Base-by-base conservation (phyloP, 257 asterid species). In the Rubia yunnanensis region DNA sequence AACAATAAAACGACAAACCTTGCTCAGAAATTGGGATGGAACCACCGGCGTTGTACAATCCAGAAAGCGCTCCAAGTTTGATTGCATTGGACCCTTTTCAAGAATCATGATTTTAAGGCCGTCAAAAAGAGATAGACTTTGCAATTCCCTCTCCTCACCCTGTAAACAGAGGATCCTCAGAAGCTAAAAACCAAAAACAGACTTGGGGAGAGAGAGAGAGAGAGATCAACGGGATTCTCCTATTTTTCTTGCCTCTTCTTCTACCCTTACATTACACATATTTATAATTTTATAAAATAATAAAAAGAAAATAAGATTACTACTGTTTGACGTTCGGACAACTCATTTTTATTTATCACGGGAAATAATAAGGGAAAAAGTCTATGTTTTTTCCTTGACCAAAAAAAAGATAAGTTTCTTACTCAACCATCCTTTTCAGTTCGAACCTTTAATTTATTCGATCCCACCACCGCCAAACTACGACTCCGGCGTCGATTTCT, bases 201-300 rank as follows among this genome's bases (percentile, higher is more conserved):
- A 70, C 28, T 23, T 24, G 66, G 68, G 64, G 70, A 57, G 56
- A 64, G 41, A n/a, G 74, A 74, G 83, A 65, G 71, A 66, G 88
- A 86, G 87, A 76, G 74, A 84, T 80, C 73, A 78, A 84, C 84
- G 95, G 92, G 96, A 91, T 84, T 82, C 77, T 78, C 65, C 70
- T 56, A 58, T 15, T 65, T 65, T 54, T 57, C 62, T 58, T 65
- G 62, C 72, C 68, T 48, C 26, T 57, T 24, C 53, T 66, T 77
- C 68, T 77, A 66, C 67, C n/a, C n/a, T n/a, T n/a, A n/a, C n/a
- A n/a, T 44, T 44, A 14, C 20, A 20, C 17, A 14, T 15, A 44
- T 44, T 14, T 15, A 44, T 10, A 39, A 39, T n/a, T n/a, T n/a
- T n/a, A n/a, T n/a, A n/a, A n/a, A n/a, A n/a, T n/a, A n/a, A n/a